These are phyloP conservation scores for Yamadazyma spencermartinsiae DNA, from an alignment of 1,139 yeast genomes.

Conservation along the genomic window DNA sequence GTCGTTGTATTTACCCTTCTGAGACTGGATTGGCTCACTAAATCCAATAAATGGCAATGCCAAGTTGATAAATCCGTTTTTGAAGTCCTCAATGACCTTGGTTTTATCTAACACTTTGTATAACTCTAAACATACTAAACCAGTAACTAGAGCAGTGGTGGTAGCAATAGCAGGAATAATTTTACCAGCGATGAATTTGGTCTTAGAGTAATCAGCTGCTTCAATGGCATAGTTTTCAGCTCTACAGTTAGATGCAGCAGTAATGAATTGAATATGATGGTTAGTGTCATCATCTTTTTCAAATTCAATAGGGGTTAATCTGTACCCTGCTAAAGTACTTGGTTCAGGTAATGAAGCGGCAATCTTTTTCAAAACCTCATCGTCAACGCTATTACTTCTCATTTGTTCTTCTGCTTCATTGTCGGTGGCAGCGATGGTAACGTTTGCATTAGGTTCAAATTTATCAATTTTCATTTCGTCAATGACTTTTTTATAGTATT, in stretches of 20 bases:
- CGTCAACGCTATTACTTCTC: conserved; percentile 52
- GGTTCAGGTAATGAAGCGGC: conserved; percentile 87
- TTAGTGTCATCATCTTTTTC: conserved; percentile 97
- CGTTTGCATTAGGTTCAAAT: conserved; percentile 72
- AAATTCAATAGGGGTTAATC: conserved; percentile 84
- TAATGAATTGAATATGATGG: conserved; percentile 92
- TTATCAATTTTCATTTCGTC: conserved; percentile 40
- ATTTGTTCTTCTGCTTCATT: conserved; percentile 84
- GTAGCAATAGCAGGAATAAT: conserved; percentile 99
- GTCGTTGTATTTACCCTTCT: conserved; percentile 78
- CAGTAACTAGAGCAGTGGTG: conserved; percentile 95
- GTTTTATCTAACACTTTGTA: conserved; percentile 82
- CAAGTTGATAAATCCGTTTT: conserved; percentile 90
- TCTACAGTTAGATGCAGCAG: conserved; percentile 96
- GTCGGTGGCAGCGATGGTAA: conserved; percentile 85
- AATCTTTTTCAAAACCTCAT: conserved; percentile 55
- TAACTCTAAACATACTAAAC: conserved; percentile 87
- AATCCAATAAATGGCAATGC: conserved; percentile 97
- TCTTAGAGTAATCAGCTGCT: conserved; percentile 71
- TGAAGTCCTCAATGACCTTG: conserved; percentile 80
- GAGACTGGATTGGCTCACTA: conserved; percentile 90
- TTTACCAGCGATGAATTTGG: conserved; percentile 87
- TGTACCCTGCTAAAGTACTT: conserved; percentile 82
- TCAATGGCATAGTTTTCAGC: conserved; percentile 90
- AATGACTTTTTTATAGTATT: conserved; percentile 51